A percentile compares a stretch with the other conserved stretches of the same genome.
Conservation (phyloP, 768 basidiomycete species). For the Strobilomyces confusus region DNA sequence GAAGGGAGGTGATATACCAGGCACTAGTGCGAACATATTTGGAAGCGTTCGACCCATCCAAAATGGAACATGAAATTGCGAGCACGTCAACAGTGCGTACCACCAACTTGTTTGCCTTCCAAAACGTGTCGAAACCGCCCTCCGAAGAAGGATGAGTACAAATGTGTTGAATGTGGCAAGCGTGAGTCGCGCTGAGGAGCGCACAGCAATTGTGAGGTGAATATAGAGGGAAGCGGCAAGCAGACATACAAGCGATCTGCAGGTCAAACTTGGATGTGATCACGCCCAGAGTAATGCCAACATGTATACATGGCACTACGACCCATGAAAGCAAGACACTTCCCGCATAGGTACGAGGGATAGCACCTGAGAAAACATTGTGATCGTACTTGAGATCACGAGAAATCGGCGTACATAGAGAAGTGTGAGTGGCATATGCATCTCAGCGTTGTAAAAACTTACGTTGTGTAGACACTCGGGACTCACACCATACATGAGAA, state of each 20-base stretch:
- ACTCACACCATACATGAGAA: conserved; percentile 68
- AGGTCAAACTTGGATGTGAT: conserved; percentile 58
- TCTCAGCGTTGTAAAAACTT: conserved; percentile 21
- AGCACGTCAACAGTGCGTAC: conserved; percentile 66
- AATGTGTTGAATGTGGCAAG: conserved; percentile 64
- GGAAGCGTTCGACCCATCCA: conserved; percentile 94
- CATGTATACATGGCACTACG: conserved; percentile 43
- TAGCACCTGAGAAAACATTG: conserved; percentile 78
- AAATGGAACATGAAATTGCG: conserved; percentile 89
- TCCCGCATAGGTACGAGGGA: conserved; percentile 85
- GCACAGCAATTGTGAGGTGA: background rate
- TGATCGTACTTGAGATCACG: conserved; percentile 74
- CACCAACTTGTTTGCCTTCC: conserved; percentile 52
- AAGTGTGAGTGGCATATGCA: conserved; percentile 6
- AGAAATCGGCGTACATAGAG: background rate
- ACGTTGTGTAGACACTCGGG: conserved; percentile 45
- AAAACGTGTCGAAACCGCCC: conserved; percentile 60
- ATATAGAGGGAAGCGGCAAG: background rate
- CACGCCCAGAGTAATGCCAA: conserved; percentile 41
- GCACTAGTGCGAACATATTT: conserved; percentile 86
- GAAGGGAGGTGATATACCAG: conserved; percentile 47
- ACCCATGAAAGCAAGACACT: conserved; percentile 64
- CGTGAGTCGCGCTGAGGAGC: conserved; percentile 60
- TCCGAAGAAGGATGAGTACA: conserved; percentile 59
- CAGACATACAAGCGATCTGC: conserved; percentile 61